Percentiles rank a stretch among this genome's conserved stretches.
Conservation (phyloP, 495 filamentous ascomycete genomes). For the Extremus antarcticus region DNA sequence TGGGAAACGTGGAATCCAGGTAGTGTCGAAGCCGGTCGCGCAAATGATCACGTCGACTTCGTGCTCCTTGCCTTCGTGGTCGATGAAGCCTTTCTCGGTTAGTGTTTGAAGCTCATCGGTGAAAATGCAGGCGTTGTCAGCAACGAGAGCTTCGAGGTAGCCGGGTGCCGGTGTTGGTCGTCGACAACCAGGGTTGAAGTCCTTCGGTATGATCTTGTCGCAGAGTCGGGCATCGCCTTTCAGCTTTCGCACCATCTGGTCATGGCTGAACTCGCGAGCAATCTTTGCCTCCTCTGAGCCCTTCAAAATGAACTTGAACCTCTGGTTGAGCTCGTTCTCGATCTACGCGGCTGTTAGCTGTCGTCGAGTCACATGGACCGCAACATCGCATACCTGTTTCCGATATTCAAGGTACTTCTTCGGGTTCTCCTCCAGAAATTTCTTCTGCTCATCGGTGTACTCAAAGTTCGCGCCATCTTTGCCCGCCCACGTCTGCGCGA, state of each 20-base stretch:
- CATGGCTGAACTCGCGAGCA: conserved; percentile 25
- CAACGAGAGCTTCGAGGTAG: conserved; percentile 30
- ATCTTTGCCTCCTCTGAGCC: conserved; percentile 25
- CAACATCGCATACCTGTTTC: conserved; percentile 17
- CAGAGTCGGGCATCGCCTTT: conserved; percentile 23
- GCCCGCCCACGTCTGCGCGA: conserved; percentile 30
- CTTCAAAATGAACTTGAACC: conserved; percentile 36
- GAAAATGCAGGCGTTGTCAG: conserved; percentile 27
- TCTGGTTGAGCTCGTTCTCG: conserved; percentile 36
- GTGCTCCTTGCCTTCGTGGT: conserved; percentile 26
- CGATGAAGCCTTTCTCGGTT: conserved; percentile 25
- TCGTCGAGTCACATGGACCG: neutral
- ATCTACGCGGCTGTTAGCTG: conserved; percentile 17
- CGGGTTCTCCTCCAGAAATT: conserved; percentile 26
- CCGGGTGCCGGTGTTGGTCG: conserved; percentile 30
- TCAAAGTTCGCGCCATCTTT: conserved; percentile 30
- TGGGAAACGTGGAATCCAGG: conserved; percentile 31
- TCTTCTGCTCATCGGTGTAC: conserved; percentile 27
- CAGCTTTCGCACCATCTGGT: conserved; percentile 29
- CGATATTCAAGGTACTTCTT: conserved; percentile 32
- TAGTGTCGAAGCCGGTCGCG: conserved; percentile 33
- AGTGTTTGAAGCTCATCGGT: conserved; percentile 26
- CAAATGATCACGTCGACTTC: conserved; percentile 32
- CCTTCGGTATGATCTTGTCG: conserved; percentile 29
- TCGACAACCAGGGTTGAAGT: conserved; percentile 32